phyloP scores from a whole-genome alignment of 768 basidiomycete species.

The Mycena sanguinolenta region DNA sequence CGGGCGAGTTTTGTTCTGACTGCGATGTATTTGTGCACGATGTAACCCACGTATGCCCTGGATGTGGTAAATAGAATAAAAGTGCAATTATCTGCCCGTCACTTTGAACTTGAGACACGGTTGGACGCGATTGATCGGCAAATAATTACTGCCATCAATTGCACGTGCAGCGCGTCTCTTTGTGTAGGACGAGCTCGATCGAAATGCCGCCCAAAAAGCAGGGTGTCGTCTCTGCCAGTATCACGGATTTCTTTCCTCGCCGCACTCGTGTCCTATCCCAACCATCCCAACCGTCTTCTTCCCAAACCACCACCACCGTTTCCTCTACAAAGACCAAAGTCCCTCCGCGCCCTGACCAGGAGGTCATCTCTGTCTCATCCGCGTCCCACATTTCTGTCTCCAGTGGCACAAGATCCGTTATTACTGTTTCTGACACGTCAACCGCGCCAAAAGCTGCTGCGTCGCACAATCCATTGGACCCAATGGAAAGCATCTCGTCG shows the following conservation, averaged over 20 bases:
- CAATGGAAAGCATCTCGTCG: conserved; percentile 41
- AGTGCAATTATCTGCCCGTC: neutral
- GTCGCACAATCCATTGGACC: conserved; percentile 18
- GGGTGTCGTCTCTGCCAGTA: conserved; percentile 10
- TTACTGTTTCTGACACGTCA: conserved; percentile 40
- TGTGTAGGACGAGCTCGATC: neutral
- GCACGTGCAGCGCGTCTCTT: neutral
- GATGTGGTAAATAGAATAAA: conserved; percentile 62
- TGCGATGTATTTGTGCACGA: conserved; percentile 98
- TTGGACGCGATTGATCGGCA: neutral
- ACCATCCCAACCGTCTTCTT: conserved; percentile 20
- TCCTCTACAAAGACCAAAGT: conserved; percentile 4
- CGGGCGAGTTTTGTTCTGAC: conserved; percentile 90
- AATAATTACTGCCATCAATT: neutral
- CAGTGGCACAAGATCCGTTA: conserved; percentile 41
- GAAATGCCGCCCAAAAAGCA: conserved; percentile 28
- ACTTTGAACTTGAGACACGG: neutral
- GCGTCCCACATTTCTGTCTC: conserved; percentile 42
- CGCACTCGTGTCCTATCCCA: conserved; percentile 11
- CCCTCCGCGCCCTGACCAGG: conserved; percentile 37
- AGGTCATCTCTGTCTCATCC: conserved; percentile 42
- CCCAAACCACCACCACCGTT: conserved; percentile 22
- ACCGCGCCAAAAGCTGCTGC: conserved; percentile 18
- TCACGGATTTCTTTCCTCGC: conserved; percentile 31
- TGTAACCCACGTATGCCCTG: conserved; percentile 94